A percentile compares a stretch with the other conserved stretches of the same genome.
These are phyloP conservation scores for Wickerhamomyces strasburgensis DNA, from an alignment of 805 yeast species.

Conservation along the genomic window DNA sequence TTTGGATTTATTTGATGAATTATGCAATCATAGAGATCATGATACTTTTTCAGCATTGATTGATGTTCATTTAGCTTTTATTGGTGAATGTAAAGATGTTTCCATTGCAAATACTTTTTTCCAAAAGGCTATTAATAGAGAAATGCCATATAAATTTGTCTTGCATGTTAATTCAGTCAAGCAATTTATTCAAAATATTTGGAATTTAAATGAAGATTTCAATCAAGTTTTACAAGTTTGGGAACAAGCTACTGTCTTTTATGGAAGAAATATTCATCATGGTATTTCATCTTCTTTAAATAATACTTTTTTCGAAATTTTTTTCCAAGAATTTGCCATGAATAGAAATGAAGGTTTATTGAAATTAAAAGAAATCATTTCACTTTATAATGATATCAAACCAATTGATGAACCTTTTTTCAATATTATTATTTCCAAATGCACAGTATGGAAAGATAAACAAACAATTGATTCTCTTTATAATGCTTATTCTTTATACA, in stretches of 20 bases:
- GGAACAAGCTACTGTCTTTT: conserved; percentile 55
- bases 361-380: conserved; percentile 52
- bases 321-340: conserved; percentile 52
- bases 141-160: conserved; percentile 67
- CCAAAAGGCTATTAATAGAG: conserved; percentile 62
- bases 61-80: conserved; percentile 72
- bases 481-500: conserved; percentile 51
- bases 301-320: conserved; percentile 61
- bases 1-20: conserved; percentile 53
- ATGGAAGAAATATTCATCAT: conserved; percentile 53
- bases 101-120: conserved; percentile 69
- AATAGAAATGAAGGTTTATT: conserved; percentile 49
- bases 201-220: conserved; percentile 52
- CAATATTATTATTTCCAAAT: conserved; percentile 66
- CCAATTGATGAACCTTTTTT: conserved; percentile 75
- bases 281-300: conserved; percentile 71
- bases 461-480: conserved; percentile 60
- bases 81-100: conserved; percentile 72
- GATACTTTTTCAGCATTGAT: conserved; percentile 48
- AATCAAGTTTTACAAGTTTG: conserved; percentile 57
- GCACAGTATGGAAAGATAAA: conserved; percentile 62
- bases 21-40: conserved; percentile 46
- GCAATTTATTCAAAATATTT: conserved; percentile 55
- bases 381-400: conserved; percentile 50
- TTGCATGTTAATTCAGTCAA: conserved; percentile 72